Percentiles rank a stretch among this genome's conserved stretches.
Evolutionary conservation across 2,329 filamentous ascomycete species (phyloP).

Genomic region (Alternaria alternata): DNA sequence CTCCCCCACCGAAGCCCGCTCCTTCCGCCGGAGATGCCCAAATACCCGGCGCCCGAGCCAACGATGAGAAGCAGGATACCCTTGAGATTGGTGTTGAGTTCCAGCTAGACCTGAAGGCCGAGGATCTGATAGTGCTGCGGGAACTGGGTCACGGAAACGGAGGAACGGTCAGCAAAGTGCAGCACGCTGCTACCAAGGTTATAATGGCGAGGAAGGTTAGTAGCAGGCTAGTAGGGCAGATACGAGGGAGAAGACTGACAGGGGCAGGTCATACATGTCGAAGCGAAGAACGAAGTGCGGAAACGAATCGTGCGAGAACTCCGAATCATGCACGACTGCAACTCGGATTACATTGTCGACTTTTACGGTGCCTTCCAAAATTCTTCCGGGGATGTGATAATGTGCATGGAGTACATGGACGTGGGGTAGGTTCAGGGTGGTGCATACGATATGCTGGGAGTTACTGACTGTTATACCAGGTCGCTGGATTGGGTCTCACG

Average conservation of each 20-base stretch:
- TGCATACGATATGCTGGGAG: background rate
- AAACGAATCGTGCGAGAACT: slow-evolving; percentile 97
- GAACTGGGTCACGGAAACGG: slow-evolving; percentile 96
- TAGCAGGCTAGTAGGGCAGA: slow-evolving; percentile 9
- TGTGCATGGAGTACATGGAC: slow-evolving; percentile 99
- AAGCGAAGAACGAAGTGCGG: slow-evolving; percentile 95
- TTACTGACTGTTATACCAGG: slow-evolving; percentile 58
- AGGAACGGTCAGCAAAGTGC: slow-evolving; percentile 97
- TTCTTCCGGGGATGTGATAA: slow-evolving; percentile 95
- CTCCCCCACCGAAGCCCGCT: slow-evolving; percentile 73
- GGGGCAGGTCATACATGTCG: slow-evolving; percentile 91
- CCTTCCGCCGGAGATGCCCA: slow-evolving; percentile 76
- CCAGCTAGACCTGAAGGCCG: slow-evolving; percentile 87
- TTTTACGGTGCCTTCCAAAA: slow-evolving; percentile 98
- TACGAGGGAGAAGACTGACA: slow-evolving; percentile 18
- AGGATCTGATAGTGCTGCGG: slow-evolving; percentile 91
- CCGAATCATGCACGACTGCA: slow-evolving; percentile 98
- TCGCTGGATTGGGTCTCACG: slow-evolving; percentile 93
- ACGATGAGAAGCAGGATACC: slow-evolving; percentile 71
- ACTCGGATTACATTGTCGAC: slow-evolving; percentile 94
- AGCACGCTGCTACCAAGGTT: slow-evolving; percentile 91
- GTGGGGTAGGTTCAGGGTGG: slow-evolving; percentile 75
- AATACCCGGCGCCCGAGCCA: slow-evolving; percentile 65
- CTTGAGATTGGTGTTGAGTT: slow-evolving; percentile 98
- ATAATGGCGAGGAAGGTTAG: slow-evolving; percentile 96